Percentiles rank a stretch among this genome's conserved stretches.
Conservation (phyloP, 257 asterid species). For the Nicotiana noctiflora region DNA sequence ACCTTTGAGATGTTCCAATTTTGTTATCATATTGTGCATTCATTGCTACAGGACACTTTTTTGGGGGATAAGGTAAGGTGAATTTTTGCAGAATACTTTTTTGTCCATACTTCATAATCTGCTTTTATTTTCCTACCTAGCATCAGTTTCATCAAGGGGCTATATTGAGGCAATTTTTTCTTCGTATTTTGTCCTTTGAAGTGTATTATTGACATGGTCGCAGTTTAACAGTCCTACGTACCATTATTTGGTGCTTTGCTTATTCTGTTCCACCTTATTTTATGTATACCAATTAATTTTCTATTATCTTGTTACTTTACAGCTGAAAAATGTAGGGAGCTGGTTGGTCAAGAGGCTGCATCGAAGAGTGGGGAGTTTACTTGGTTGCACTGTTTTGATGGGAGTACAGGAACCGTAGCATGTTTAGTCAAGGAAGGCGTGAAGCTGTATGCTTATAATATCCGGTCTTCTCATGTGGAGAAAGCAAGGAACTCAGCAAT, state of each 20-base stretch:
- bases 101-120: neutral
- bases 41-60: neutral
- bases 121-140: neutral
- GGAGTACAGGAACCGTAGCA: slow-evolving; percentile 73
- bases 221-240: neutral
- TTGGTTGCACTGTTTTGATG: slow-evolving; percentile 69
- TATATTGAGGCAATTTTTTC: neutral
- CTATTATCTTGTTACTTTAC: slow-evolving; percentile 18
- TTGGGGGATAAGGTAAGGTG: too few relatives aligned
- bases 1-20: neutral
- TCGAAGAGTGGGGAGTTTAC: slow-evolving; percentile 86
- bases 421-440: slow-evolving; percentile 84
- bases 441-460: slow-evolving; percentile 66
- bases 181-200: neutral
- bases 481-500: slow-evolving; percentile 61
- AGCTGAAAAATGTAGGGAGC: slow-evolving; percentile 83
- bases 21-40: neutral
- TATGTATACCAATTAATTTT: neutral
- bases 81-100: neutral
- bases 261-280: neutral
- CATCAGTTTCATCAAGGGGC: neutral
- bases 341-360: slow-evolving; percentile 83
- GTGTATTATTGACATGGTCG: neutral
- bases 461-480: slow-evolving; percentile 68
- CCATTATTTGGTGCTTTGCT: slow-evolving; percentile 5